A percentile compares a stretch with the other conserved stretches of the same genome.
phyloP scores from a whole-genome alignment of 148 eudicot genomes.

The Vaccinium darrowii region DNA sequence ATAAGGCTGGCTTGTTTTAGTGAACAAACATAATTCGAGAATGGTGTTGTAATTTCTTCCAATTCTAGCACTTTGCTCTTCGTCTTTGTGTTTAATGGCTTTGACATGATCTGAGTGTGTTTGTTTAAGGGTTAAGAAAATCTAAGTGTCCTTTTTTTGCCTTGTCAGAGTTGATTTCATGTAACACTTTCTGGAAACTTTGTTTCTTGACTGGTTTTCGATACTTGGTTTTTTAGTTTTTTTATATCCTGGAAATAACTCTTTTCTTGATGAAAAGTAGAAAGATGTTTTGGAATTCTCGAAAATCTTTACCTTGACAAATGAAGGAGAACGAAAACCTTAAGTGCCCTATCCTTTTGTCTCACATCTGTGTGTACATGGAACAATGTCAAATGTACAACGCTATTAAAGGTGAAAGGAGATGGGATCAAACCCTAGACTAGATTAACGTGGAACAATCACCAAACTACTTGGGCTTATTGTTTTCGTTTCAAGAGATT shows the following conservation, averaged over 20 bases:
- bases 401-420: background rate
- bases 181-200: no score
- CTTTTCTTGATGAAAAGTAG: background rate
- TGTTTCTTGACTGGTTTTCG: no score
- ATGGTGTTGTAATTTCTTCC: constrained; percentile 4
- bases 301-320: background rate
- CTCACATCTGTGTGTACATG: background rate
- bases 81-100: background rate
- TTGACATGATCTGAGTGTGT: background rate
- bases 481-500: background rate
- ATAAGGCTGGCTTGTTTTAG: background rate
- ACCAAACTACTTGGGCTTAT: background rate
- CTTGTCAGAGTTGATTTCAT: background rate
- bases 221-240: no score
- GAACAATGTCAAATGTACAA: background rate
- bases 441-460: background rate
- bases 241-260: no score
- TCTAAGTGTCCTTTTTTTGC: background rate
- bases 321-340: background rate
- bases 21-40: background rate
- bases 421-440: background rate
- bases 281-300: background rate
- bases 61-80: background rate
- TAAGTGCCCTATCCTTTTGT: background rate
- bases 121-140: background rate